A percentile compares a stretch with the other conserved stretches of the same genome.
Conservation (phyloP, 2,329 filamentous ascomycete species). For the Aureobasidium namibiae region DNA sequence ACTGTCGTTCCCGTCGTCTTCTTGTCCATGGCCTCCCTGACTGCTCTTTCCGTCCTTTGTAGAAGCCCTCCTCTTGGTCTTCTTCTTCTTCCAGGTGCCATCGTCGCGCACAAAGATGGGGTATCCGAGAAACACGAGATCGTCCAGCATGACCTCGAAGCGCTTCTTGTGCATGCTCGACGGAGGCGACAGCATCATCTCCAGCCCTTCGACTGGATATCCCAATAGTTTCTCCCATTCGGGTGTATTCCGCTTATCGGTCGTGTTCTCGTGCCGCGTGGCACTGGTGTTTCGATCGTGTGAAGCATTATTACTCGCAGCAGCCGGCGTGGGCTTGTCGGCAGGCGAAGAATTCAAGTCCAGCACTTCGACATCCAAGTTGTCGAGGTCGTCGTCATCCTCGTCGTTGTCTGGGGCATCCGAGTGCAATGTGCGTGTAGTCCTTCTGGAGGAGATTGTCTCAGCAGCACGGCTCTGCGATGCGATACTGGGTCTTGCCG, state of each 20-base stretch:
- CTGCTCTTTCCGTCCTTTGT: background rate
- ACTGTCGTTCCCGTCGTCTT: background rate
- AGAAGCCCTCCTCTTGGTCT: conserved; percentile 1
- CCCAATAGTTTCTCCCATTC: conserved; percentile 65
- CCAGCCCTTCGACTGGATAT: conserved; percentile 67
- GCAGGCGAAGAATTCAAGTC: background rate
- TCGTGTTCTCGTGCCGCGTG: background rate
- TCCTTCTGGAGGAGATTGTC: conserved; percentile 2
- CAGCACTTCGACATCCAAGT: background rate
- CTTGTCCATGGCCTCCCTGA: background rate
- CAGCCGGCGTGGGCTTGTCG: background rate
- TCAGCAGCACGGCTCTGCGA: conserved; percentile 4
- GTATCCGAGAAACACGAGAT: conserved; percentile 71
- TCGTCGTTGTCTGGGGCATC: conserved; percentile 17
- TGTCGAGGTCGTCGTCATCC: conserved; percentile 13
- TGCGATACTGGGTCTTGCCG: background rate
- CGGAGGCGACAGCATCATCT: conserved; percentile 69
- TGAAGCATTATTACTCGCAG: background rate
- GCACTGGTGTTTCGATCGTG: background rate
- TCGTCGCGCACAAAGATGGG: conserved; percentile 75
- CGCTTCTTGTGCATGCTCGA: conserved; percentile 69
- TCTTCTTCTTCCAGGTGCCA: conserved; percentile 58
- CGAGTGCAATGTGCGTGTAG: conserved; percentile 13
- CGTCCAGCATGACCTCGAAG: conserved; percentile 76
- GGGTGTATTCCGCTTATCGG: conserved; percentile 4